Evolutionary conservation across 1,284 basidiomycete species (phyloP).

Genomic region (Trichosporon sp.): DNA sequence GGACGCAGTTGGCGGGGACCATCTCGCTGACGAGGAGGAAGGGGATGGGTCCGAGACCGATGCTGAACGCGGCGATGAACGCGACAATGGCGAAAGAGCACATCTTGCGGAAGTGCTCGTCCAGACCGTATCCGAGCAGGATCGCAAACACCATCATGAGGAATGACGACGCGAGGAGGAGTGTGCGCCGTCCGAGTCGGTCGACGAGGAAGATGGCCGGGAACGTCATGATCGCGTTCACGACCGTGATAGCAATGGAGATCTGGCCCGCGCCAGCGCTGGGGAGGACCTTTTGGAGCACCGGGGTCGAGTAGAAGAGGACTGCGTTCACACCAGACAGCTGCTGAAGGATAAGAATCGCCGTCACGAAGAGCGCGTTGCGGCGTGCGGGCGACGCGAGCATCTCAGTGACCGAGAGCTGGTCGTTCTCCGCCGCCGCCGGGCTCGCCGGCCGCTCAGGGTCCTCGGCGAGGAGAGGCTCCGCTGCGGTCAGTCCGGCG

Average conservation of each 20-base stretch:
- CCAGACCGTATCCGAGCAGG: conserved; percentile 71
- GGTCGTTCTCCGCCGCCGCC: conserved; percentile 53
- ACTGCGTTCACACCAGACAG: conserved; percentile 79
- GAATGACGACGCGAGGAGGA: conserved; percentile 59
- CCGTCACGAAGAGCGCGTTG: conserved; percentile 67
- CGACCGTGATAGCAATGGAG: conserved; percentile 60
- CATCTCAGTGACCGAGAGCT: conserved; percentile 41
- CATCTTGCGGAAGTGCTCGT: conserved; percentile 64
- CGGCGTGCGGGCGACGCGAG: conserved; percentile 65
- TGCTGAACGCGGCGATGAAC: conserved; percentile 84
- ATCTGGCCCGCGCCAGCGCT: conserved; percentile 66
- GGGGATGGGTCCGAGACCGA: conserved; percentile 88
- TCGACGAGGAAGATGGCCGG: conserved; percentile 84
- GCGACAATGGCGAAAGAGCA: conserved; percentile 76
- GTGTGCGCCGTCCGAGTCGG: conserved; percentile 56
- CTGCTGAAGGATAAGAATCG: conserved; percentile 77
- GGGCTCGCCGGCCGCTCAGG: not conserved
- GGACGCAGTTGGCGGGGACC: conserved; percentile 77
- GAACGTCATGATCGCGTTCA: conserved; percentile 78
- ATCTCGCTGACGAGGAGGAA: conserved; percentile 93
- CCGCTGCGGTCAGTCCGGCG: conserved; percentile 30
- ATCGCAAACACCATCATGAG: conserved; percentile 70
- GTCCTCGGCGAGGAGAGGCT: conserved; percentile 35
- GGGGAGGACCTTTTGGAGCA: conserved; percentile 75
- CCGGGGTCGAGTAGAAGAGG: conserved; percentile 85